Conservation (phyloP, 257 asterid genomes). For the Cordia subcordata region DNA sequence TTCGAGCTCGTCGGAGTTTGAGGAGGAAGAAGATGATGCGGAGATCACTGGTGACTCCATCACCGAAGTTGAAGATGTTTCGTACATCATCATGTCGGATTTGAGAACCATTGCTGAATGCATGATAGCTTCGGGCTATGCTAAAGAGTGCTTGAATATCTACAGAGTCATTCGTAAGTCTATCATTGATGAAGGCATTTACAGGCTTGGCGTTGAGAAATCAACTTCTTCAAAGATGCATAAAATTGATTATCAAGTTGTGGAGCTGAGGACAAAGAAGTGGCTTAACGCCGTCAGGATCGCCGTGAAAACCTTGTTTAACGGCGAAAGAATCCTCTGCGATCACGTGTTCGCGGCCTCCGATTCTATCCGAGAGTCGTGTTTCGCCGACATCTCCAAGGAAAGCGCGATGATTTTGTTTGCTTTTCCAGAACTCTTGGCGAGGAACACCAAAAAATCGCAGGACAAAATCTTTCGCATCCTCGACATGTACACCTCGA, state of each 20-base stretch:
- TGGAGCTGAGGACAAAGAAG: slow-evolving; percentile 37
- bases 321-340: slow-evolving; percentile 66
- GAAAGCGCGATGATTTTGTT: slow-evolving; percentile 64
- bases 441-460: slow-evolving; percentile 37
- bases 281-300: slow-evolving; percentile 47
- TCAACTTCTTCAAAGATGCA: slow-evolving; percentile 37
- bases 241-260: slow-evolving; percentile 55
- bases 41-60: slow-evolving; percentile 21
- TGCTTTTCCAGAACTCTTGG: slow-evolving; percentile 58
- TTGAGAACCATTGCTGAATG: slow-evolving; percentile 67
- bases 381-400: slow-evolving; percentile 50
- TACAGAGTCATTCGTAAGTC: slow-evolving; percentile 74
- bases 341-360: slow-evolving; percentile 60
- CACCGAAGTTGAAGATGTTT: slow-evolving; percentile 54
- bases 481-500: slow-evolving; percentile 76
- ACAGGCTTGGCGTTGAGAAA: slow-evolving; percentile 64
- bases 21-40: slow-evolving; percentile 40
- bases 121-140: slow-evolving; percentile 72
- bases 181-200: slow-evolving; percentile 70
- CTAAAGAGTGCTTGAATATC: slow-evolving; percentile 61
- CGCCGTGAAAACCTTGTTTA: slow-evolving; percentile 48
- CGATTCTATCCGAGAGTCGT: slow-evolving; percentile 57
- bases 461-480: slow-evolving; percentile 58
- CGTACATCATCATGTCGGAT: slow-evolving; percentile 53
- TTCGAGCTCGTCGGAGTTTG: slow-evolving; percentile 48